These are phyloP conservation scores for Albophoma yamanashiensis DNA, from an alignment of 2,329 filamentous ascomycete species.

Conservation along the genomic window DNA sequence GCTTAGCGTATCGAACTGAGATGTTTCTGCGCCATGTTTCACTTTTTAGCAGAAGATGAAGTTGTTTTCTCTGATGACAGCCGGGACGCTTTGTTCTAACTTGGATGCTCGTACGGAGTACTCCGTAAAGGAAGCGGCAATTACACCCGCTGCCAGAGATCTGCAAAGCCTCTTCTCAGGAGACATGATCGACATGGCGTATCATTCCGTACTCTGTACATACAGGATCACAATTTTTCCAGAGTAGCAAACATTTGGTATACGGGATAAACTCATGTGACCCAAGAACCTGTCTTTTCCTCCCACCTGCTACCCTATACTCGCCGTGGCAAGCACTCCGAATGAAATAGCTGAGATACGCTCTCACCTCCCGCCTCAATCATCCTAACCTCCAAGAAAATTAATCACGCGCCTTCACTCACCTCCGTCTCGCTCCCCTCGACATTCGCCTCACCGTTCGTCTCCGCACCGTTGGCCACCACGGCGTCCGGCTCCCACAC, in stretches of 20 bases:
- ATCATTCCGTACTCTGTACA: too few relatives aligned
- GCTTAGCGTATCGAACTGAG: neutral
- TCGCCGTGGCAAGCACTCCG: neutral
- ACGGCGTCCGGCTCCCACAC: constrained; percentile 27
- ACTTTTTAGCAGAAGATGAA: neutral
- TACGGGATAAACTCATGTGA: too few relatives aligned
- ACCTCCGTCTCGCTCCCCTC: neutral
- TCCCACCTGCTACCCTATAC: neutral
- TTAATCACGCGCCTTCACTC: neutral
- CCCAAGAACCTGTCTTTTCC: neutral
- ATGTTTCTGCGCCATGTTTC: neutral
- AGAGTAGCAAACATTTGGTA: too few relatives aligned
- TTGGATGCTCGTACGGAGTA: too few relatives aligned
- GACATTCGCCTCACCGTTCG: neutral
- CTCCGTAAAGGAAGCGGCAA: too few relatives aligned
- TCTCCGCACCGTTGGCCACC: neutral
- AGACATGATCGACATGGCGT: too few relatives aligned
- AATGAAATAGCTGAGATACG: neutral
- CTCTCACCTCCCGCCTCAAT: neutral
- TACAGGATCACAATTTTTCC: too few relatives aligned
- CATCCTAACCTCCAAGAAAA: neutral
- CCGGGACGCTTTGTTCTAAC: too few relatives aligned
- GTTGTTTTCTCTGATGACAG: neutral
- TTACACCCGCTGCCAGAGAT: too few relatives aligned
- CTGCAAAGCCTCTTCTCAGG: too few relatives aligned